These are phyloP conservation scores for Coelastrella sp. DNA, from an alignment of 139 green algal species.

Conservation along the genomic window DNA sequence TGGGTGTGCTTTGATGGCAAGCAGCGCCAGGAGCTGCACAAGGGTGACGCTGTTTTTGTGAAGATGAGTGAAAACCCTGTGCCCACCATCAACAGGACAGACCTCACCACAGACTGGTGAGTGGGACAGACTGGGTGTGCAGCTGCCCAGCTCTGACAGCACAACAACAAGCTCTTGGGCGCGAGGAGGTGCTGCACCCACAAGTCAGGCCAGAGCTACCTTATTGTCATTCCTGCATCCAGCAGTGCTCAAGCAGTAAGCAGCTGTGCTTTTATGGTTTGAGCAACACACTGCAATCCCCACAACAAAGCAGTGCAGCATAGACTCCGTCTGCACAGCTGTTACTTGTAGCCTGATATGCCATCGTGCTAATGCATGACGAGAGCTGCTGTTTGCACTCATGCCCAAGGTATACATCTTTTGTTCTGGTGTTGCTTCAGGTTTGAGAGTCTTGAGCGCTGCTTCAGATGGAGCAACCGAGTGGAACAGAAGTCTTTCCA, in stretches of 20 bases:
- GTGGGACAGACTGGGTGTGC: background rate
- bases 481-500: slow-evolving; percentile 80
- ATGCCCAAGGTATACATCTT: background rate
- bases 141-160: background rate
- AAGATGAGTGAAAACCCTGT: slow-evolving; percentile 95
- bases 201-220: too few species aligned
- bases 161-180: background rate
- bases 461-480: slow-evolving; percentile 91
- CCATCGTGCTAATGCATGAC: background rate
- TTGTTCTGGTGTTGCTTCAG: slow-evolving; percentile 40
- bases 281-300: too few species aligned
- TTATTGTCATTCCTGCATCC: too few species aligned
- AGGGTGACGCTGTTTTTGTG: slow-evolving; percentile 86
- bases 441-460: slow-evolving; percentile 92
- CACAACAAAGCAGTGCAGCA: too few species aligned
- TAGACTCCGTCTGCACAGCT: too few species aligned
- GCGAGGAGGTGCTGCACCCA: too few species aligned
- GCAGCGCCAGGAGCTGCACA: slow-evolving; percentile 81
- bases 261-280: too few species aligned
- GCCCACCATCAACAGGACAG: slow-evolving; percentile 94
- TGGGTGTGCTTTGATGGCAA: slow-evolving; percentile 98
- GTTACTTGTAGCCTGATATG: too few species aligned
- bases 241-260: too few species aligned
- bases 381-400: background rate
- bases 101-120: slow-evolving; percentile 94